Evolutionary conservation across 2,329 filamentous ascomycete species (phyloP).

Genomic region (Penicillium sp.): DNA sequence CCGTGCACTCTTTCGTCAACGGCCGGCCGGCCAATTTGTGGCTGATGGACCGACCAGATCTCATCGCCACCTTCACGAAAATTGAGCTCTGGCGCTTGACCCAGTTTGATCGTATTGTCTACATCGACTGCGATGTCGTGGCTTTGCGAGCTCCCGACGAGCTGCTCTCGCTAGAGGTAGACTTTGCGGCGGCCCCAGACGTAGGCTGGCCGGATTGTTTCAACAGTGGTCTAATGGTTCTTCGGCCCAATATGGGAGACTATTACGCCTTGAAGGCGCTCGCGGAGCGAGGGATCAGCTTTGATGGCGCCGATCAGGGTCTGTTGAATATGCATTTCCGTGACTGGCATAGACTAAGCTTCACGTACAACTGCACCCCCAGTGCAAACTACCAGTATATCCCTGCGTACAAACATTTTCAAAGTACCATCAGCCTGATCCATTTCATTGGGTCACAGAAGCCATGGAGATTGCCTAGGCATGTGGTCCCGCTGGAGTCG

Average conservation of each 20-base stretch:
- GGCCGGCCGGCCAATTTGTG: conserved; percentile 78
- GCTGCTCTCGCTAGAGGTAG: conserved; percentile 71
- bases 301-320: conserved; percentile 96
- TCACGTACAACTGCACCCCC: conserved; percentile 96
- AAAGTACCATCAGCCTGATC: conserved; percentile 83
- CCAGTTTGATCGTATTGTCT: conserved; percentile 90
- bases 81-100: conserved; percentile 90
- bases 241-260: conserved; percentile 83
- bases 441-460: conserved; percentile 95
- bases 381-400: conserved; percentile 97
- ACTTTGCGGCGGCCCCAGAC: conserved; percentile 79
- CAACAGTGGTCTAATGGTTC: conserved; percentile 96
- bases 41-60: conserved; percentile 88
- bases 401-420: conserved; percentile 91
- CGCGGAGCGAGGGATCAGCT: conserved; percentile 85
- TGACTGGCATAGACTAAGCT: conserved; percentile 85
- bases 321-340: conserved; percentile 93
- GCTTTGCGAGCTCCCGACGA: conserved; percentile 89
- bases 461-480: conserved; percentile 73
- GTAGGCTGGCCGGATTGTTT: conserved; percentile 98
- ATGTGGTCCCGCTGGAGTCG: conserved; percentile 39
- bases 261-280: conserved; percentile 84
- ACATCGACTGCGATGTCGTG: conserved; percentile 93
- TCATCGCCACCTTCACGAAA: conserved; percentile 94
- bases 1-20: conserved; percentile 80